Evolutionary conservation across 495 filamentous ascomycete genomes (phyloP).

Genomic region (Penicillium pulvis): DNA sequence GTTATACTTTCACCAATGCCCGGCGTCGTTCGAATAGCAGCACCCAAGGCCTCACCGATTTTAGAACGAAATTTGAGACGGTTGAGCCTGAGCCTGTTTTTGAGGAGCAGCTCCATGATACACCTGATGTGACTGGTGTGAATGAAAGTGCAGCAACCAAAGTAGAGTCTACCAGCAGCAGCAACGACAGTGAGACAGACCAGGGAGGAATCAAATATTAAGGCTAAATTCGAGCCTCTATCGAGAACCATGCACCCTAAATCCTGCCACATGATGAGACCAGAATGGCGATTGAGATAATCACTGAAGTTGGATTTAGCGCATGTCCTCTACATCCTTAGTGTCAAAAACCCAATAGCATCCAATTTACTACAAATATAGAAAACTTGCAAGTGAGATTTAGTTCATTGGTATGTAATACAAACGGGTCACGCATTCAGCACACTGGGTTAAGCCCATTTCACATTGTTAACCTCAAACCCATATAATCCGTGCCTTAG

Average conservation of each 20-base stretch:
- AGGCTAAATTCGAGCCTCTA: background rate
- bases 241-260: background rate
- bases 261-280: background rate
- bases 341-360: background rate
- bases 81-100: conserved; percentile 84
- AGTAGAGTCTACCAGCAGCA: conserved; percentile 27
- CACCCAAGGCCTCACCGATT: conserved; percentile 63
- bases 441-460: background rate
- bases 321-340: background rate
- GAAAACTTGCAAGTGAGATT: background rate
- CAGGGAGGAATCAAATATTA: conserved; percentile 18
- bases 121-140: conserved; percentile 36
- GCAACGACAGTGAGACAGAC: conserved; percentile 22
- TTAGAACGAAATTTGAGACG: conserved; percentile 90
- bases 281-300: background rate
- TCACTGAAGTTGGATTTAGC: background rate
- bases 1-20: conserved; percentile 78
- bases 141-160: conserved; percentile 1
- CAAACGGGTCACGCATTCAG: background rate
- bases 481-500: background rate
- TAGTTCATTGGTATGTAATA: conserved; percentile 1
- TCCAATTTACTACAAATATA: background rate
- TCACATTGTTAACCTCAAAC: background rate
- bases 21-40: conserved; percentile 93
- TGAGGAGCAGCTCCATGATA: conserved; percentile 76